Conservation (phyloP, 352 stramenopile species). For the Chrysophaeum taylorii region DNA sequence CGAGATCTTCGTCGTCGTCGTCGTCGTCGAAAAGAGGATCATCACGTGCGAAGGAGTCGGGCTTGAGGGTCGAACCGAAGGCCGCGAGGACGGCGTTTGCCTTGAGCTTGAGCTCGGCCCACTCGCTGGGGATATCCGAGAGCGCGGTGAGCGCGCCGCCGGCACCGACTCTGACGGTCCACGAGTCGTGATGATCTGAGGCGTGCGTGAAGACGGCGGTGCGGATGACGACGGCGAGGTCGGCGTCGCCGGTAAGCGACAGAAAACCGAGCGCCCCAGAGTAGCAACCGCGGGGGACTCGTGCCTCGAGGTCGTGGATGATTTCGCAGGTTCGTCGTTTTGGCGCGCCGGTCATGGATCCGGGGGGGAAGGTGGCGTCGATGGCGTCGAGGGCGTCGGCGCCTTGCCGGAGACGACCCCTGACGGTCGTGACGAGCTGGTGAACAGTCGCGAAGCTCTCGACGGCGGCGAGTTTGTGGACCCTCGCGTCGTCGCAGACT, state of each 20-base stretch:
- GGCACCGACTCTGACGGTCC: constrained; percentile 71
- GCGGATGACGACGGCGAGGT: constrained; percentile 96
- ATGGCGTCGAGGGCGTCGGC: constrained; percentile 74
- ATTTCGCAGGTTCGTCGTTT: constrained; percentile 92
- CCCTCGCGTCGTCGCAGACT: constrained; percentile 79
- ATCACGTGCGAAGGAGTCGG: no score
- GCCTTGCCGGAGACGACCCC: constrained; percentile 47
- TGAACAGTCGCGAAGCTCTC: constrained; percentile 92
- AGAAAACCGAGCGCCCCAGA: constrained; percentile 87
- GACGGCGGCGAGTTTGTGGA: constrained; percentile 82
- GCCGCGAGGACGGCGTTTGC: constrained; percentile 38
- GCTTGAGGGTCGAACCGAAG: no score
- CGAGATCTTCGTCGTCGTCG: no score
- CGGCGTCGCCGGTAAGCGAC: constrained; percentile 80
- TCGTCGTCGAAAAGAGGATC: no score
- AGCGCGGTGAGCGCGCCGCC: constrained; percentile 88
- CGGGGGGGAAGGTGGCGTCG: constrained; percentile 83
- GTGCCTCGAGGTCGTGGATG: constrained; percentile 75
- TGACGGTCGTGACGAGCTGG: constrained; percentile 90
- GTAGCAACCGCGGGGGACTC: constrained; percentile 76
- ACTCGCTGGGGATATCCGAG: constrained; percentile 77
- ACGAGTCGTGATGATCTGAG: constrained; percentile 16
- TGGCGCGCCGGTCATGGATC: constrained; percentile 93
- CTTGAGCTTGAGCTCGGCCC: constrained; percentile 50
- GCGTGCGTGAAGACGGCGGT: constrained; percentile 72